Conservation (phyloP, 805 yeast genomes). For the Starmerella cellae region DNA sequence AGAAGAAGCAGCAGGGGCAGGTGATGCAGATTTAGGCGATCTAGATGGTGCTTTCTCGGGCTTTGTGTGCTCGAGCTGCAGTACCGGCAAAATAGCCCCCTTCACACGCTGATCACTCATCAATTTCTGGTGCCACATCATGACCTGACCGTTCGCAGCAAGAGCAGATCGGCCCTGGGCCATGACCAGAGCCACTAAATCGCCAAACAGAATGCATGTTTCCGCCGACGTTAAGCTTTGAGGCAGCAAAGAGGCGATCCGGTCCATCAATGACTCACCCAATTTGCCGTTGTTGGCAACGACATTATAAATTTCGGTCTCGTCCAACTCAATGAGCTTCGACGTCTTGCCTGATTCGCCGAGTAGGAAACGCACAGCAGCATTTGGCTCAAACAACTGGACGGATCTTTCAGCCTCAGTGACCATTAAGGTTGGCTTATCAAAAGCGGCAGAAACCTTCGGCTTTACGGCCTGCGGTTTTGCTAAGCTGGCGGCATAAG, state of each 20-base stretch:
- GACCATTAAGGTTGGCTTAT: conserved; percentile 15
- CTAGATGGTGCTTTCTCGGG: conserved; percentile 11
- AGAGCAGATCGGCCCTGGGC: conserved; percentile 26
- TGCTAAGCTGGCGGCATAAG: conserved; percentile 32
- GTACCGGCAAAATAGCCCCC: conserved; percentile 18
- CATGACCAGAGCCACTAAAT: conserved; percentile 31
- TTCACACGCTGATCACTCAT: conserved; percentile 22
- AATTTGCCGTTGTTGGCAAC: conserved; percentile 15
- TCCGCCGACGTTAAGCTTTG: conserved; percentile 27
- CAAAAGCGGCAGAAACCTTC: conserved; percentile 15
- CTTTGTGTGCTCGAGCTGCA: conserved; percentile 14
- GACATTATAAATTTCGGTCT: conserved; percentile 25
- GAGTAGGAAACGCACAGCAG: conserved; percentile 37
- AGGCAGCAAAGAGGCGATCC: conserved; percentile 21
- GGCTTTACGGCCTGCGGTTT: conserved; percentile 23
- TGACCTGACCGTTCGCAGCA: conserved; percentile 23
- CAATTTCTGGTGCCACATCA: conserved; percentile 27
- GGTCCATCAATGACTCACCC: conserved; percentile 16
- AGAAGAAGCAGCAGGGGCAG: not conserved
- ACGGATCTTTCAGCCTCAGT: conserved; percentile 5
- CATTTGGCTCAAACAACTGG: conserved; percentile 37
- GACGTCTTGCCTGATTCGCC: conserved; percentile 13
- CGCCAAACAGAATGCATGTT: conserved; percentile 35
- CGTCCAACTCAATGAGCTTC: conserved; percentile 30
- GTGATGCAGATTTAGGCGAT: conserved; percentile 1